A percentile compares a stretch with the other conserved stretches of the same genome.
Conservation (phyloP, 129 eudicot species). For the Scalesia atractyloides region DNA sequence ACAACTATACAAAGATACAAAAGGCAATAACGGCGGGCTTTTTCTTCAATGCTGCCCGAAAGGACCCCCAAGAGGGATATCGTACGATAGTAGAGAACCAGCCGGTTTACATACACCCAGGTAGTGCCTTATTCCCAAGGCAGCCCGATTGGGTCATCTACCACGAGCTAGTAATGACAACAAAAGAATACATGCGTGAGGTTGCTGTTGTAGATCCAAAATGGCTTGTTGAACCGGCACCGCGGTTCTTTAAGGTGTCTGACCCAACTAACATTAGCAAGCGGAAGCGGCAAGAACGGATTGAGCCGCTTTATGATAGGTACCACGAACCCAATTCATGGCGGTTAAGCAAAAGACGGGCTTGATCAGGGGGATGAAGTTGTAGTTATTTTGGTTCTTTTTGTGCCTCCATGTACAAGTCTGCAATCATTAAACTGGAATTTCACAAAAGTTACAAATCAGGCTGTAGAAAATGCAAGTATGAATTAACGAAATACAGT, state of each 20-base stretch:
- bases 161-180: slow-evolving; percentile 60
- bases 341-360: slow-evolving; percentile 90
- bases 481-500: too few relatives aligned
- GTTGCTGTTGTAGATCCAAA: slow-evolving; percentile 49
- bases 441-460: too few relatives aligned
- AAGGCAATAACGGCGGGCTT: slow-evolving; percentile 55
- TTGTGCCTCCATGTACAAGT: neutral
- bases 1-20: slow-evolving; percentile 43
- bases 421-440: too few relatives aligned
- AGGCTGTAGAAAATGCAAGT: too few relatives aligned
- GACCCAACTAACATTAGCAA: slow-evolving; percentile 85
- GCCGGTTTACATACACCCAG: slow-evolving; percentile 51
- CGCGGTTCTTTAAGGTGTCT: slow-evolving; percentile 75
- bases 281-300: slow-evolving; percentile 88
- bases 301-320: slow-evolving; percentile 82
- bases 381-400: slow-evolving; percentile 9
- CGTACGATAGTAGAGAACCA: slow-evolving; percentile 45
- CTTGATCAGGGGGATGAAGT: slow-evolving; percentile 29
- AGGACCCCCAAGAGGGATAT: slow-evolving; percentile 41
- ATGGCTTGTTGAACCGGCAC: slow-evolving; percentile 59
- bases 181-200: slow-evolving; percentile 59
- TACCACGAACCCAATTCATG: slow-evolving; percentile 89
- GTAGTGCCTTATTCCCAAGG: slow-evolving; percentile 30
- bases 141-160: slow-evolving; percentile 52
- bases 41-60: slow-evolving; percentile 47